phyloP scores from a whole-genome alignment of 441 rosid species.

The Adansonia grandidieri region DNA sequence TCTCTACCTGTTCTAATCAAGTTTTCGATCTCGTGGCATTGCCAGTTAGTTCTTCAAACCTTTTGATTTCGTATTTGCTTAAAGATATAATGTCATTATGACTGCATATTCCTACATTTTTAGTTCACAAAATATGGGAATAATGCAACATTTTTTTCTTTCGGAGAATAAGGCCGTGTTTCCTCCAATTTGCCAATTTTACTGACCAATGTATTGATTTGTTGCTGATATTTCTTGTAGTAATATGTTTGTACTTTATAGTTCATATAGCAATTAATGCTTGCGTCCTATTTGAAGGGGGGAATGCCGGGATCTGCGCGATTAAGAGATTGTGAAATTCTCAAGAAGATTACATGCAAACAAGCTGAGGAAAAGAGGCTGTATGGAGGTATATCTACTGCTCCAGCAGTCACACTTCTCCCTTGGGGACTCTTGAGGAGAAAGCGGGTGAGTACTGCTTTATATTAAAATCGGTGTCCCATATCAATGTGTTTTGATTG shows the following conservation, averaged over 20 bases:
- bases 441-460: constrained; percentile 56
- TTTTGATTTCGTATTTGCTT: background rate
- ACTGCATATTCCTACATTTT: background rate
- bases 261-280: background rate
- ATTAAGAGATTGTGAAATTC: constrained; percentile 74
- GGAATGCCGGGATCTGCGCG: constrained; percentile 98
- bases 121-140: too few relatives aligned
- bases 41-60: constrained; percentile 62
- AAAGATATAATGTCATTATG: background rate
- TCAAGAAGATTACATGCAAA: constrained; percentile 64
- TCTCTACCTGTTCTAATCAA: constrained; percentile 62
- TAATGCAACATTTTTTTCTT: background rate
- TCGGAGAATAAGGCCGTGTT: background rate
- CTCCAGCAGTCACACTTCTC: constrained; percentile 92
- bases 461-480: constrained; percentile 18
- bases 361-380: constrained; percentile 78
- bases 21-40: constrained; percentile 84
- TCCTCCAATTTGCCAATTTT: background rate
- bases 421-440: constrained; percentile 89
- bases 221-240: background rate
- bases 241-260: background rate
- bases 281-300: constrained; percentile 55
- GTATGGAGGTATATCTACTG: constrained; percentile 90
- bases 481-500: constrained; percentile 35
- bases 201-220: background rate